Conservation (phyloP, 2,329 filamentous ascomycete genomes). For the Fusarium sp. region DNA sequence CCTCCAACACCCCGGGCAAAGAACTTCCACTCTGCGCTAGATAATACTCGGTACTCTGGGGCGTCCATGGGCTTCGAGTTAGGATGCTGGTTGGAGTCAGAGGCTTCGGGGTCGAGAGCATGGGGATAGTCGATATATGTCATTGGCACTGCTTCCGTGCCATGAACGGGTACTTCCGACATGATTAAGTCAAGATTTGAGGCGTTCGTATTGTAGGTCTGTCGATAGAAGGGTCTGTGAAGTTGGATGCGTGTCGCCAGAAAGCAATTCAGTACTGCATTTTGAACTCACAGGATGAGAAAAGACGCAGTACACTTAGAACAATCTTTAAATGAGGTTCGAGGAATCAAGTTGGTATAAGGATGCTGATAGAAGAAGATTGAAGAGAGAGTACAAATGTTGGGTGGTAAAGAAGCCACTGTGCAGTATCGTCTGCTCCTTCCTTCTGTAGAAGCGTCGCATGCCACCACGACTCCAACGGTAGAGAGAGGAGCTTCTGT, state of each 20-base stretch:
- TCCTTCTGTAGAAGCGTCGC: background rate
- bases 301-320: background rate
- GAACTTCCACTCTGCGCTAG: constrained; percentile 58
- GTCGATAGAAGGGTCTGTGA: background rate
- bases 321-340: background rate
- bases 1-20: constrained; percentile 62
- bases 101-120: background rate
- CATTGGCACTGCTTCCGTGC: background rate
- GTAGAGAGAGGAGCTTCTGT: background rate
- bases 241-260: background rate
- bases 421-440: background rate
- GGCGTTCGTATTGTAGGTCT: background rate
- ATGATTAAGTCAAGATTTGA: background rate
- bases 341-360: background rate
- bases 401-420: background rate
- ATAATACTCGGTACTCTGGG: constrained; percentile 54
- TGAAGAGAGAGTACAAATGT: background rate
- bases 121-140: background rate
- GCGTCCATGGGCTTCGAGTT: background rate
- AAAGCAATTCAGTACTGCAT: background rate
- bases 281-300: background rate
- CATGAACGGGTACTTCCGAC: background rate
- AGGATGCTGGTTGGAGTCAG: background rate
- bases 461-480: background rate
- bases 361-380: background rate